Evolutionary conservation across 805 yeast species (phyloP).

Genomic region (Yarrowia deformans): DNA sequence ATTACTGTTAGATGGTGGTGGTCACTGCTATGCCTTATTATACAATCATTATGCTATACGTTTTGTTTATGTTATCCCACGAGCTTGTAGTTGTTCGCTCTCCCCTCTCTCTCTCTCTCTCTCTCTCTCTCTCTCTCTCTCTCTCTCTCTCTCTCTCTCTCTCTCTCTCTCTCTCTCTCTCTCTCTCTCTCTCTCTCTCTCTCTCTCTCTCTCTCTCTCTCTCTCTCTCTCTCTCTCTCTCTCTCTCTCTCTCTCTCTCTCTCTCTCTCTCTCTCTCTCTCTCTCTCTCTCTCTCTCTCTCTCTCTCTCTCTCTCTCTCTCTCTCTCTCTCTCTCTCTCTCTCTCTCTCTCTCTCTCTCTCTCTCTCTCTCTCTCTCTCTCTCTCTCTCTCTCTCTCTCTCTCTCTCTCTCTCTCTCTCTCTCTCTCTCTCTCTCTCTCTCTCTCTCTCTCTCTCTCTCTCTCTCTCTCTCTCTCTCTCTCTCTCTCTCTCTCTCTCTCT

Average conservation of each 20-base stretch:
- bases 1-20: too few relatives aligned
- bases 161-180: background rate
- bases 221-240: background rate
- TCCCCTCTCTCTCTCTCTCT: background rate
- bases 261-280: background rate
- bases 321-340: background rate
- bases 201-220: background rate
- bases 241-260: background rate
- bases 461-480: background rate
- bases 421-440: background rate
- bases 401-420: background rate
- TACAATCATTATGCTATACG: constrained; percentile 31
- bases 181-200: background rate
- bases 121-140: background rate
- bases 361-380: background rate
- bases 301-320: background rate
- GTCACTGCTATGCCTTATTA: background rate
- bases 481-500: background rate
- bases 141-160: background rate
- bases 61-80: constrained; percentile 10
- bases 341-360: background rate
- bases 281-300: background rate
- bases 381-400: background rate
- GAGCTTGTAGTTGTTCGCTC: background rate
- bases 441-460: background rate